These are phyloP conservation scores for Pontederia crassipes DNA, from an alignment of 176 grass and related monocot genomes.

Conservation along the genomic window DNA sequence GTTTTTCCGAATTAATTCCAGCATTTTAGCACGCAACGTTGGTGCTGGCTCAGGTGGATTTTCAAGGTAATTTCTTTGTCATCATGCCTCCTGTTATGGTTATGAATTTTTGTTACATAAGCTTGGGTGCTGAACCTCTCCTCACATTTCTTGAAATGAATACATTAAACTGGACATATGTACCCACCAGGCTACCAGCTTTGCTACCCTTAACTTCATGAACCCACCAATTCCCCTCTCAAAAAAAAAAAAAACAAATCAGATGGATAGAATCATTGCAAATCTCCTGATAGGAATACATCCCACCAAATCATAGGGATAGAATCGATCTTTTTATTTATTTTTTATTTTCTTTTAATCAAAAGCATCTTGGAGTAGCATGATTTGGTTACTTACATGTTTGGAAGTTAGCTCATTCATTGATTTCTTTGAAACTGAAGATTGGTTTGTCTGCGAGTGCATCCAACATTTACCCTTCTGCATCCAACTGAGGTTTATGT, in stretches of 20 bases:
- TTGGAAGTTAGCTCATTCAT: neutral
- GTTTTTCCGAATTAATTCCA: constrained; percentile 64
- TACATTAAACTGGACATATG: no score
- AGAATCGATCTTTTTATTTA: no score
- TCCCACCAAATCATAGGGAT: no score
- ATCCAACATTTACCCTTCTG: constrained; percentile 82
- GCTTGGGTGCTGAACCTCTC: neutral
- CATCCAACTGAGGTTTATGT: constrained; percentile 75
- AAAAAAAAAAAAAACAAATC: no score
- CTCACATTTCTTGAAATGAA: no score
- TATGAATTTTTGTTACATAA: neutral
- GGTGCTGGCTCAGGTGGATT: constrained; percentile 92
- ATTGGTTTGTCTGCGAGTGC: constrained; percentile 90
- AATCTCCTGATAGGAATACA: no score
- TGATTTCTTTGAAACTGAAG: constrained; percentile 32
- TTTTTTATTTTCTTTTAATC: no score
- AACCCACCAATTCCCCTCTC: no score
- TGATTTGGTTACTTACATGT: neutral
- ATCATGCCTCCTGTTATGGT: neutral
- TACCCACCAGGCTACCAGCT: no score
- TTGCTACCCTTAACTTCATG: no score
- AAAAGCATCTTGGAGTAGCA: neutral
- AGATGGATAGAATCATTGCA: no score
- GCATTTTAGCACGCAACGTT: constrained; percentile 65
- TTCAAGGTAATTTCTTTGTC: constrained; percentile 47